Evolutionary conservation across 2,329 filamentous ascomycete species (phyloP).

Genomic region (Arachnopeziza araneosa): DNA sequence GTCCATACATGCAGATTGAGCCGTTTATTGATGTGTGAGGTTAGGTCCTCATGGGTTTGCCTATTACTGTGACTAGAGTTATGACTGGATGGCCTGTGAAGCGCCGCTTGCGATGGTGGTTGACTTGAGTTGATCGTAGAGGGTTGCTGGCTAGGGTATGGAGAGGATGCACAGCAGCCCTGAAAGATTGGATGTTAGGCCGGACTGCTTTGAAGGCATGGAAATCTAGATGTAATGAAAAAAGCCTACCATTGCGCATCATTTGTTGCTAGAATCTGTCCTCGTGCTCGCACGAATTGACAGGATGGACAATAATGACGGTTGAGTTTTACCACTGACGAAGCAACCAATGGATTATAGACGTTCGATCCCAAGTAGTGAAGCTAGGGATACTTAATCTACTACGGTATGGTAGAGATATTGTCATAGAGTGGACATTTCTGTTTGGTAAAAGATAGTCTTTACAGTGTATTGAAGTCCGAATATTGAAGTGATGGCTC

Average conservation of each 20-base stretch:
- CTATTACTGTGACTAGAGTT: conserved; percentile 9
- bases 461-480: no score
- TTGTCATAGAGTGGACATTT: neutral
- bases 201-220: neutral
- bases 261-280: neutral
- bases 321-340: neutral
- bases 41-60: conserved; percentile 31
- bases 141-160: conserved; percentile 15
- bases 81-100: conserved; percentile 23
- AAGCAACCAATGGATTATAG: neutral
- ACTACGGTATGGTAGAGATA: neutral
- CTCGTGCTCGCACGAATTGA: neutral
- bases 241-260: neutral
- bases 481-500: no score
- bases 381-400: neutral
- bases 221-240: neutral
- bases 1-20: conserved; percentile 62
- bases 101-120: conserved; percentile 15
- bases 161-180: conserved; percentile 34
- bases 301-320: neutral
- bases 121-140: conserved; percentile 38
- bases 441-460: neutral
- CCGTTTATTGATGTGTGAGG: conserved; percentile 65
- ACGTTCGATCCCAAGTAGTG: neutral
- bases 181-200: neutral